These are phyloP conservation scores for Dactylellina parvicollis DNA, from an alignment of 2,329 filamentous ascomycete genomes.

Conservation along the genomic window DNA sequence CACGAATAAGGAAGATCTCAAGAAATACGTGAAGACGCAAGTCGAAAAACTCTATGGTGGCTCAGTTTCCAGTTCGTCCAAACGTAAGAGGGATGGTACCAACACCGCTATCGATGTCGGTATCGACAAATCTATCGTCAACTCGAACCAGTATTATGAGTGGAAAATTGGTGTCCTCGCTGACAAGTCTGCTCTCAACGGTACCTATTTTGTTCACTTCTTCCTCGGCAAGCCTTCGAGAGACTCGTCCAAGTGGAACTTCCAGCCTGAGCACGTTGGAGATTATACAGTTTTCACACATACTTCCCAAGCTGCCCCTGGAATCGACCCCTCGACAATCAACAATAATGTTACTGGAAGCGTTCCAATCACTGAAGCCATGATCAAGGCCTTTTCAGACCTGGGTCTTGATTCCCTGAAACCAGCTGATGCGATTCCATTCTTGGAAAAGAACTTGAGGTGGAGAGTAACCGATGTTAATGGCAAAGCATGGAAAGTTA, in stretches of 20 bases:
- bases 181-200: conserved; percentile 59
- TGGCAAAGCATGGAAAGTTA: neutral
- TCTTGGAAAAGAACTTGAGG: conserved; percentile 58
- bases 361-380: conserved; percentile 61
- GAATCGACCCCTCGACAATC: conserved; percentile 2
- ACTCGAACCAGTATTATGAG: conserved; percentile 18
- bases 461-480: conserved; percentile 58
- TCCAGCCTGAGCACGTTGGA: conserved; percentile 62
- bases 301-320: conserved; percentile 50
- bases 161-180: conserved; percentile 50
- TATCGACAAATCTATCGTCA: conserved; percentile 26
- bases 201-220: conserved; percentile 60
- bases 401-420: conserved; percentile 58
- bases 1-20: neutral
- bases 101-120: neutral
- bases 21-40: neutral
- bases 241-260: conserved; percentile 59
- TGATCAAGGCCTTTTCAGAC: conserved; percentile 59
- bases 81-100: conserved; percentile 26
- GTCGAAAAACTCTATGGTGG: conserved; percentile 15
- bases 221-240: conserved; percentile 60
- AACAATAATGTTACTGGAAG: conserved; percentile 61
- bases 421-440: conserved; percentile 59
- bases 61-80: neutral
- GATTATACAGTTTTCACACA: conserved; percentile 61